Percentiles rank a stretch among this genome's conserved stretches.
Evolutionary conservation across 2,329 filamentous ascomycete species (phyloP).

Genomic region (Teratosphaeria gauchensis): DNA sequence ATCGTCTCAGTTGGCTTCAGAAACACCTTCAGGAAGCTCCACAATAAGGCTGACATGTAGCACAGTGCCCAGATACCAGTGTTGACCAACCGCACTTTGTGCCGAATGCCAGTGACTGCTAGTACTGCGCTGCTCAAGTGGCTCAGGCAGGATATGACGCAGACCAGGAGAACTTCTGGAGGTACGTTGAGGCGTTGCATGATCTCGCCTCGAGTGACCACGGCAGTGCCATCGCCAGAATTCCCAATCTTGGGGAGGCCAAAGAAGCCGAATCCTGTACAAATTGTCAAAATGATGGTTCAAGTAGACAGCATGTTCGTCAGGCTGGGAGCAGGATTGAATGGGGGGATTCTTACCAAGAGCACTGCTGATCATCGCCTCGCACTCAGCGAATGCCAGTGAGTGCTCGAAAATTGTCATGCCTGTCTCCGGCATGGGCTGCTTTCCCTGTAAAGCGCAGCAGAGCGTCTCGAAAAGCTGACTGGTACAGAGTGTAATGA

Average conservation of each 20-base stretch:
- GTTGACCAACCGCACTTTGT: conserved; percentile 69
- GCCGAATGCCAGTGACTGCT: conserved; percentile 70
- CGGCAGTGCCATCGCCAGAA: conserved; percentile 10
- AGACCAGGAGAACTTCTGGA: conserved; percentile 77
- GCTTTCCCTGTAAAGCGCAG: conserved; percentile 76
- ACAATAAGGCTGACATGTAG: conserved; percentile 78
- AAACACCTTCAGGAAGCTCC: conserved; percentile 51
- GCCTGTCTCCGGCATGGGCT: conserved; percentile 73
- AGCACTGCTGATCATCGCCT: conserved; percentile 73
- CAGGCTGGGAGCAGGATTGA: neutral
- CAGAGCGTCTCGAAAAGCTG: conserved; percentile 84
- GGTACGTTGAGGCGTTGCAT: conserved; percentile 76
- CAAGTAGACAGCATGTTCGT: no score
- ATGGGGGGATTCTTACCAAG: conserved; percentile 39
- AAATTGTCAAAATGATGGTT: neutral
- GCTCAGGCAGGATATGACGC: conserved; percentile 79
- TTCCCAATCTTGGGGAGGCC: conserved; percentile 35
- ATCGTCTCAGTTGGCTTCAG: conserved; percentile 42
- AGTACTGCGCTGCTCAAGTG: conserved; percentile 77
- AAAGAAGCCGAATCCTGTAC: conserved; percentile 54
- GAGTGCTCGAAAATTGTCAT: conserved; percentile 98
- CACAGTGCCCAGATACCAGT: conserved; percentile 84
- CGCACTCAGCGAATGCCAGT: conserved; percentile 88
- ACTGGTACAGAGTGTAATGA: conserved; percentile 58
- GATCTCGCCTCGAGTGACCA: conserved; percentile 38